phyloP scores from a whole-genome alignment of 176 grass and related monocot species.

The Zea luxurians region DNA sequence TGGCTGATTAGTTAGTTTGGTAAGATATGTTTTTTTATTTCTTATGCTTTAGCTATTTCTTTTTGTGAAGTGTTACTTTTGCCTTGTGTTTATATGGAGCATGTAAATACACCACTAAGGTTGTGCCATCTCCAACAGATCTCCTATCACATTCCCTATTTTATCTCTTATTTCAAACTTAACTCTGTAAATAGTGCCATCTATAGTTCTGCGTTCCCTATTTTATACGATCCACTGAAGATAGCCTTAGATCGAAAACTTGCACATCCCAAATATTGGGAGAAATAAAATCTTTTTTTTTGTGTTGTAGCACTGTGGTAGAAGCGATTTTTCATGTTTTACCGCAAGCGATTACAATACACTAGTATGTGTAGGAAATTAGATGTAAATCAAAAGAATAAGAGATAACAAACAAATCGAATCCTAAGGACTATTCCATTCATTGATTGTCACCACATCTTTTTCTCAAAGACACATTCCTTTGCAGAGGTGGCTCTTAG shows the following conservation, averaged over 20 bases:
- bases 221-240: too few species aligned
- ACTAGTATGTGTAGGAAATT: not conserved
- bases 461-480: too few species aligned
- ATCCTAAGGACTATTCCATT: not conserved
- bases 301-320: not conserved
- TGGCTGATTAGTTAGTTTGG: conserved; percentile 45
- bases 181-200: too few species aligned
- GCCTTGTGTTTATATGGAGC: conserved; percentile 7
- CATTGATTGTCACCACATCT: not conserved
- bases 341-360: not conserved
- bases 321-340: conserved; percentile 1
- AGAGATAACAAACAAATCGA: not conserved
- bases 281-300: not conserved
- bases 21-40: conserved; percentile 42
- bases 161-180: too few species aligned
- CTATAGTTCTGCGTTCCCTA: too few species aligned
- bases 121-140: too few species aligned
- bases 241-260: not conserved
- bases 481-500: too few species aligned
- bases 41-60: conserved; percentile 14
- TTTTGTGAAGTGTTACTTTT: not conserved
- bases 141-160: too few species aligned
- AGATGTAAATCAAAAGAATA: not conserved
- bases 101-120: conserved; percentile 4
- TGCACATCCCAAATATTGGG: conserved; percentile 2